These are phyloP conservation scores for Daldinia concentrica DNA, from an alignment of 495 filamentous ascomycete genomes.

Conservation along the genomic window DNA sequence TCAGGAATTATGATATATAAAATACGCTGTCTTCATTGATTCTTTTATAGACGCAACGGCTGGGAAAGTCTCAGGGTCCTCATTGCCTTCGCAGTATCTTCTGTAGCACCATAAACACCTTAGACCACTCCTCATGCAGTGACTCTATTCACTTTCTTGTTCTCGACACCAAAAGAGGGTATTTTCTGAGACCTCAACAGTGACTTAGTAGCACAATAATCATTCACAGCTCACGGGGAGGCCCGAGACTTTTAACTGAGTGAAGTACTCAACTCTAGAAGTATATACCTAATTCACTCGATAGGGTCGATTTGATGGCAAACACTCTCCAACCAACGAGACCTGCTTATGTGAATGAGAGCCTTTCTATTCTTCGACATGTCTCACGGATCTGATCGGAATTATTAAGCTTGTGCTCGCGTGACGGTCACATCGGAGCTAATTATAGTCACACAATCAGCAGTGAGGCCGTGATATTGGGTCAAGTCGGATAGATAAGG, in stretches of 20 bases:
- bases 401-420: slow-evolving; percentile 24
- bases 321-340: not conserved
- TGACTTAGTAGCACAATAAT: not conserved
- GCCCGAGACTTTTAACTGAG: slow-evolving; percentile 4
- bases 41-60: slow-evolving; percentile 1
- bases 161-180: slow-evolving; percentile 6
- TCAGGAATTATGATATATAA: not conserved
- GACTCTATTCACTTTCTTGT: not conserved
- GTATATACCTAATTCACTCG: not conserved
- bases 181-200: slow-evolving; percentile 7
- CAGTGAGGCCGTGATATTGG: not conserved
- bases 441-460: slow-evolving; percentile 10
- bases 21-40: not conserved
- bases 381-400: slow-evolving; percentile 34
- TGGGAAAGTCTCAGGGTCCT: not conserved
- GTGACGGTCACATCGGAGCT: slow-evolving; percentile 17
- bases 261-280: not conserved
- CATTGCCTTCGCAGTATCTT: not conserved
- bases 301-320: not conserved
- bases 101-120: not conserved
- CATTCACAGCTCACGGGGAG: not conserved
- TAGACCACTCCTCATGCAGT: not conserved
- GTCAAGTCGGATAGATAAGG: not conserved
- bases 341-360: not conserved
- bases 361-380: slow-evolving; percentile 19